Conservation (phyloP, 139 green algal genomes). For the Protoeuglena noctilucae region DNA sequence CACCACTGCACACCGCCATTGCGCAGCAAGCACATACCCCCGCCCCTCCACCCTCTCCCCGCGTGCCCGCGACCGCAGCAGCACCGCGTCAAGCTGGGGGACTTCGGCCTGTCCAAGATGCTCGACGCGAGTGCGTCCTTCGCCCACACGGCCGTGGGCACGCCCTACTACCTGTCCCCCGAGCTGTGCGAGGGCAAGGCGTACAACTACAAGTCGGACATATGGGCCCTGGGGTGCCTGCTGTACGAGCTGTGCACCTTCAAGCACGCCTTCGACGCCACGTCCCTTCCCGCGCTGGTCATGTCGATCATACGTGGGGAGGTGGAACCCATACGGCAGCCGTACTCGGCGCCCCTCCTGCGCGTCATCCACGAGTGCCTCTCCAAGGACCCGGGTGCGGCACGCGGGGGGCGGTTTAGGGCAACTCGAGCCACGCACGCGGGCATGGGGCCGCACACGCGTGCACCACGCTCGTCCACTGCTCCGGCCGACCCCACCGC, state of each 20-base stretch:
- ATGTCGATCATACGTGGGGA: constrained; percentile 14
- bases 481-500: too few relatives aligned
- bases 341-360: constrained; percentile 8
- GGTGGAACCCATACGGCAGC: constrained; percentile 1
- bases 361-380: constrained; percentile 1
- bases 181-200: constrained; percentile 13
- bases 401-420: too few relatives aligned
- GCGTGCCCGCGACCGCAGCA: neutral
- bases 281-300: constrained; percentile 14
- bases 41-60: too few relatives aligned
- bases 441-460: too few relatives aligned
- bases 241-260: constrained; percentile 20
- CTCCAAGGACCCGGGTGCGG: constrained; percentile 5
- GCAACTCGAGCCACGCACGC: too few relatives aligned
- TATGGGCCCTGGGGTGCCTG: constrained; percentile 13
- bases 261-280: constrained; percentile 16
- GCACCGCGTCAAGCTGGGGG: constrained; percentile 7
- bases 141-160: constrained; percentile 9
- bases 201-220: constrained; percentile 11
- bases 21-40: too few relatives aligned
- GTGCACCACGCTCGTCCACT: too few relatives aligned
- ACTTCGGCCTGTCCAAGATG: constrained; percentile 13
- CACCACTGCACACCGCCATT: too few relatives aligned
- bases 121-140: constrained; percentile 2
- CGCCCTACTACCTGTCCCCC: constrained; percentile 12